These are phyloP conservation scores for Oryza glumipatula DNA, from an alignment of 176 grass and related monocot genomes.

Conservation along the genomic window DNA sequence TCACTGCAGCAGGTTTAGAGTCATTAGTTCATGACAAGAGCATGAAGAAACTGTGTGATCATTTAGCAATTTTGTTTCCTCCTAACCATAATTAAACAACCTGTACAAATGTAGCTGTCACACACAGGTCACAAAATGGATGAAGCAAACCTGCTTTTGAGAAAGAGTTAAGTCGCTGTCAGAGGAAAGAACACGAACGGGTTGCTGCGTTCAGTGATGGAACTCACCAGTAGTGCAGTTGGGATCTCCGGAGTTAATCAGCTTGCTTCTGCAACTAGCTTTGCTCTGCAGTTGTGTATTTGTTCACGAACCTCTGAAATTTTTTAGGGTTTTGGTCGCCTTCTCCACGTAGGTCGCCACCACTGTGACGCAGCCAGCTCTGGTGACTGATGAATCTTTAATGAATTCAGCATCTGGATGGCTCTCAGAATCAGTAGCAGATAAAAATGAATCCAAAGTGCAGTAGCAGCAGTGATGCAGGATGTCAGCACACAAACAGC, in stretches of 20 bases:
- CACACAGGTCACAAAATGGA: not conserved
- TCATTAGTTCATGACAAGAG: not conserved
- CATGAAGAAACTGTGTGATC: not conserved
- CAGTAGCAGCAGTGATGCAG: conserved; percentile 16
- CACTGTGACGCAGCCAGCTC: conserved; percentile 24
- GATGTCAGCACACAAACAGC: conserved; percentile 6
- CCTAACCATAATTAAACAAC: conserved; percentile 7
- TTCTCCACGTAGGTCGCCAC: conserved; percentile 43
- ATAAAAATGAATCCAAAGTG: conserved; percentile 18
- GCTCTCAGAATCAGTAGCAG: not conserved
- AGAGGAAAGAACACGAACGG: conserved; percentile 21
- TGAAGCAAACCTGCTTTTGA: conserved; percentile 29
- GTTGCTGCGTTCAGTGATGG: conserved; percentile 42
- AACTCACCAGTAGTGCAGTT: conserved; percentile 23
- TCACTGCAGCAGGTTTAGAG: not conserved
- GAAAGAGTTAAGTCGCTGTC: conserved; percentile 28
- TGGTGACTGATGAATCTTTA: conserved; percentile 22
- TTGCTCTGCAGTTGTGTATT: conserved; percentile 8
- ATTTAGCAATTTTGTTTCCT: not conserved
- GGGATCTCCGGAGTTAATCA: not conserved
- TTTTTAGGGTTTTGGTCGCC: conserved; percentile 40
- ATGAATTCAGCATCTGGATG: not conserved
- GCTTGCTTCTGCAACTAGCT: not conserved
- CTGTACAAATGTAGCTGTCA: conserved; percentile 21
- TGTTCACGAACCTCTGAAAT: not conserved